A percentile compares a stretch with the other conserved stretches of the same genome.
Conservation (phyloP, 257 asterid genomes). For the Fraxinus excelsior region DNA sequence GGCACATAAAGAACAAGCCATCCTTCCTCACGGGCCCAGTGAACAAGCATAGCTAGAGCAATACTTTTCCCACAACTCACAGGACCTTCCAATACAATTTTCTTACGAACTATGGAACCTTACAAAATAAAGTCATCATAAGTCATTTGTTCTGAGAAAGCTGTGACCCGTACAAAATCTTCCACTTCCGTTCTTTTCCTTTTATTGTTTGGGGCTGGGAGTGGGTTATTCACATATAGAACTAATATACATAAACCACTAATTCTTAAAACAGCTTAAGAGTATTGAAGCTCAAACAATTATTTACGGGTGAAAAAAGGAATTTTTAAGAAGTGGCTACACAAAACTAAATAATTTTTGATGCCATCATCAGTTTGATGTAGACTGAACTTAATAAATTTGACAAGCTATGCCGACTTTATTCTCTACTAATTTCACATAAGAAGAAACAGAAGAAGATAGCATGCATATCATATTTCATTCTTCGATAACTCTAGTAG, state of each 20-base stretch:
- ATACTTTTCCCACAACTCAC: constrained; percentile 92
- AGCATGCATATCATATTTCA: neutral
- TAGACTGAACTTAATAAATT: neutral
- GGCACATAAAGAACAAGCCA: constrained; percentile 97
- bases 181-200: constrained; percentile 8
- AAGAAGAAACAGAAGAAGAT: neutral
- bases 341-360: neutral
- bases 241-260: neutral
- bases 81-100: constrained; percentile 82
- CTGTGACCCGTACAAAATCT: constrained; percentile 2
- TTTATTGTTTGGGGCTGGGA: neutral
- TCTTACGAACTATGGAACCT: constrained; percentile 73
- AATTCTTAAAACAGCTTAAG: constrained; percentile 5
- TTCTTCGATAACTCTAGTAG: neutral
- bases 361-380: neutral
- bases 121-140: constrained; percentile 28
- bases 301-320: neutral
- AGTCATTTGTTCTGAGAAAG: constrained; percentile 22
- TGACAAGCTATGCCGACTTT: neutral
- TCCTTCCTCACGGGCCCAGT: constrained; percentile 97
- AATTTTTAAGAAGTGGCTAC: neutral
- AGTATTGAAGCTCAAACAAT: constrained; percentile 1
- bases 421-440: neutral
- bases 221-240: neutral
- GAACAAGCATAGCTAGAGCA: constrained; percentile 89